Base-by-base conservation (phyloP, 2,329 filamentous ascomycete genomes). In the Alternaria alternata region DNA sequence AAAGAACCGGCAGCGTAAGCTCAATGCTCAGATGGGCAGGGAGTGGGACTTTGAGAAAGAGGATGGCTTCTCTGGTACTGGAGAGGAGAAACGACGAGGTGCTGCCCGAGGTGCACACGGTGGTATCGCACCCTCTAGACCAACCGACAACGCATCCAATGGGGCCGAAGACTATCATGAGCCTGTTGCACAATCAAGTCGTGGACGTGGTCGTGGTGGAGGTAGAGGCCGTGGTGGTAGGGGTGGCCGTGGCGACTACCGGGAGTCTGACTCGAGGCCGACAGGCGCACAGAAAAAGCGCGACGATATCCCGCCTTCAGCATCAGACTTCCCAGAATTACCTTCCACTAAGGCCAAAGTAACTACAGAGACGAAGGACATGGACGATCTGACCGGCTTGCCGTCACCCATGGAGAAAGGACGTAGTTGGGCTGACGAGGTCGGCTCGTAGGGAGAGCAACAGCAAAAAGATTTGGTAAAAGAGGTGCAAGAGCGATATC, bases 1-100 rank as follows among this genome's bases (percentile, higher is more conserved):
- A 74, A 83, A 82, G 69, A 89, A 89, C 64, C 78, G 87, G 38
- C 80, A 81, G 64, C 75, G 87, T 48, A 89, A 89, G 68, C 75
- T 89, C 11, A 83, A 86, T 42, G 86, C 86, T 1, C 79, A 86
- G 67, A 82, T 80, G 2, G 86, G 86, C 1, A 77, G 87, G 16
- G 87, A 89, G 67, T 89, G 87, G 87, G 87, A 89, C 72, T 80
- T 83, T 5, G 83, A 87, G 64, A 89, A 89, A 75, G 85, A 88
- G 62, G 85, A 87, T 41, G 83, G 86, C 46, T 87, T 80, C 74
- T 67, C 68, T 4, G 72, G 82, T 66, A 80, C 69, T 58, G 78
- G 63, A 63, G 81, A 69, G 68, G 81, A 66, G 73, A 75, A 70
- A 53, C 76, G 80, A 9, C 78, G 82, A 20, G 79, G 81, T 24